Evolutionary conservation across 768 basidiomycete species (phyloP), one percentile per base, ranked within the genome.

Genomic region (Rhodotorula kratochvilovae): DNA sequence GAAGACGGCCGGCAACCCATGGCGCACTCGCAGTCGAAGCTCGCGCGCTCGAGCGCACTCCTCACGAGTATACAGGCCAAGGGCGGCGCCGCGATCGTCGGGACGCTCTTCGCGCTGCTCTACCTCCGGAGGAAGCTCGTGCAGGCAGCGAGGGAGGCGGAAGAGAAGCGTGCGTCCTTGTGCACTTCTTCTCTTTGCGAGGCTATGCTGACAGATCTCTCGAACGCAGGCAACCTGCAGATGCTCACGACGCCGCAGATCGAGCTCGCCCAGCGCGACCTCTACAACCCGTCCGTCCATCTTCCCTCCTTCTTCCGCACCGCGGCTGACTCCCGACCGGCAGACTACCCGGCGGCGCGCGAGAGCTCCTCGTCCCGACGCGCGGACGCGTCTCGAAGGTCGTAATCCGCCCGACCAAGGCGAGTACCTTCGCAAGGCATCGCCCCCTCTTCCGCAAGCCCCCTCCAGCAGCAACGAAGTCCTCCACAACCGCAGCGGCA

Each of bases 321-420:
- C 31, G 23, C 12, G 12, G 31, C 53, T 33, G 29, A 54, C 53
- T 31, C 33, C 51, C 10, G 11, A 21, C 29, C 5, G 2, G 27
- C 65, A 73, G 72, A 0, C 69, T 73, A 2, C 56, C 70, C 27
- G 67, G 74, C 51, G 73, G 75, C 21, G 53, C 72, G 0, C 70
- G 77, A 7, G 76, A 76, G 58, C 76, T 78, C 2, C 76, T 78
- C 53, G 76, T 78, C 1, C 76, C 77, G 1, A 59, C 72, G 75
- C 19, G 75, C 70, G 59, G 74, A 2, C 64, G 71, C 31, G 70
- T 78, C 5, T 63, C 70, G 7, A 71, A 73, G 54, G 73, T 77
- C 31, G 21, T 65, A 57, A 76, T 78, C 62, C 63, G 66, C 25
- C 77, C 77, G 2, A 76, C 73, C 31, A 77, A 76, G 46, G 19